Conservation (phyloP, 495 filamentous ascomycete genomes). For the Penicillium diatomitis region DNA sequence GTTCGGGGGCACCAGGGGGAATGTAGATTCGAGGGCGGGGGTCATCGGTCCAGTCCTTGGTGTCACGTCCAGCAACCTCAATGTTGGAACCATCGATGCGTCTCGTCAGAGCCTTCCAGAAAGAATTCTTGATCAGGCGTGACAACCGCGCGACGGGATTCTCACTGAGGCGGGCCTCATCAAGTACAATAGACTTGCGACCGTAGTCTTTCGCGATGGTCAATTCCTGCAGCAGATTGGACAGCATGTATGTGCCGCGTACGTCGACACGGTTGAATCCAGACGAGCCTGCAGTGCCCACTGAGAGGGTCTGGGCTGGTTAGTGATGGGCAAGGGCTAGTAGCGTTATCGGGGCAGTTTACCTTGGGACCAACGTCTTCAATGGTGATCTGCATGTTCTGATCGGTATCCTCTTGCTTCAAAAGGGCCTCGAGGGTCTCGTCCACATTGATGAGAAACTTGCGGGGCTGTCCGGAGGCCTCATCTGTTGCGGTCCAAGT, state of each 20-base stretch:
- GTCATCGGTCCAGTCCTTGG: slow-evolving; percentile 85
- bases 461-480: slow-evolving; percentile 42
- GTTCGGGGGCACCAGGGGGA: slow-evolving; percentile 73
- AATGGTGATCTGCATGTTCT: slow-evolving; percentile 91
- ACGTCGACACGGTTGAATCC: slow-evolving; percentile 79
- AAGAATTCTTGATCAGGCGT: slow-evolving; percentile 75
- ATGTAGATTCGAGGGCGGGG: slow-evolving; percentile 89
- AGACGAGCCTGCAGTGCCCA: slow-evolving; percentile 78
- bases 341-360: slow-evolving; percentile 2
- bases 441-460: slow-evolving; percentile 72
- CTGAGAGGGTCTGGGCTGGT: slow-evolving; percentile 51
- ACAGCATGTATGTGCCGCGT: slow-evolving; percentile 90
- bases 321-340: background rate
- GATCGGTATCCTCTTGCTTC: slow-evolving; percentile 79
- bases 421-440: slow-evolving; percentile 61
- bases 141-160: slow-evolving; percentile 82
- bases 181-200: slow-evolving; percentile 73
- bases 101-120: slow-evolving; percentile 84
- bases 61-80: slow-evolving; percentile 71
- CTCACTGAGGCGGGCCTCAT: slow-evolving; percentile 80
- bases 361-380: slow-evolving; percentile 94
- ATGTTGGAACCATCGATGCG: slow-evolving; percentile 85
- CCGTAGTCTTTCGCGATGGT: slow-evolving; percentile 81
- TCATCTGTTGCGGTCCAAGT: slow-evolving; percentile 32
- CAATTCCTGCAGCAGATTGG: slow-evolving; percentile 89